phyloP scores from a whole-genome alignment of 495 filamentous ascomycete species.

The Talaromyces liani region DNA sequence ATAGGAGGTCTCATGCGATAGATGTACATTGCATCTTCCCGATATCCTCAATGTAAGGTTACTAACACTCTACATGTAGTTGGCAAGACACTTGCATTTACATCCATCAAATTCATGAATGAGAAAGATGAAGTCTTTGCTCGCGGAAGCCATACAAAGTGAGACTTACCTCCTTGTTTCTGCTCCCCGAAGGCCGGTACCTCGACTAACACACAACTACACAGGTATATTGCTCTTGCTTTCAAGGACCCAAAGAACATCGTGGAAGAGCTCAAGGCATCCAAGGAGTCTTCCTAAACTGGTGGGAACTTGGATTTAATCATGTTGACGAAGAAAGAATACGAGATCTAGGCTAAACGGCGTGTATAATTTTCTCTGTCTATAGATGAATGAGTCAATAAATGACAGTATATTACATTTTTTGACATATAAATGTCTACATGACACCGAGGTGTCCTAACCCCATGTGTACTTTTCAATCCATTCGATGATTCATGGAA shows the following conservation, averaged over 20 bases:
- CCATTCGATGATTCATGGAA: too few relatives aligned
- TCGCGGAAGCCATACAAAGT: slow-evolving; percentile 95
- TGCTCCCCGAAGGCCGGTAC: too few relatives aligned
- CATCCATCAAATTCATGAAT: slow-evolving; percentile 72
- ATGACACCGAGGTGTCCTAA: too few relatives aligned
- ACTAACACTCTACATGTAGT: slow-evolving; percentile 41
- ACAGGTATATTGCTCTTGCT: slow-evolving; percentile 48
- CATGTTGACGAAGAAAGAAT: background rate
- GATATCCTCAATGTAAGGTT: background rate
- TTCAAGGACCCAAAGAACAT: slow-evolving; percentile 56
- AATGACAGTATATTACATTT: background rate
- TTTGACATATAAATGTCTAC: background rate
- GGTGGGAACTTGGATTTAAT: background rate
- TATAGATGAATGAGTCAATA: background rate
- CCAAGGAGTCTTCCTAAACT: background rate
- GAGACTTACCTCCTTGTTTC: background rate
- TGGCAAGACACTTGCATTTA: slow-evolving; percentile 88
- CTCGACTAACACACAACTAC: background rate
- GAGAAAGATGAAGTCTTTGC: slow-evolving; percentile 71
- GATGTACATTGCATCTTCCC: slow-evolving; percentile 45
- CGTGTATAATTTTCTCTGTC: background rate
- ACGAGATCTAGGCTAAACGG: background rate
- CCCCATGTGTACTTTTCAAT: too few relatives aligned
- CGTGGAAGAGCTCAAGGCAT: slow-evolving; percentile 39
- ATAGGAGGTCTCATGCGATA: slow-evolving; percentile 71